Base-by-base conservation (phyloP, 2,329 filamentous ascomycete species). In the Pseudogymnoascus destructans region DNA sequence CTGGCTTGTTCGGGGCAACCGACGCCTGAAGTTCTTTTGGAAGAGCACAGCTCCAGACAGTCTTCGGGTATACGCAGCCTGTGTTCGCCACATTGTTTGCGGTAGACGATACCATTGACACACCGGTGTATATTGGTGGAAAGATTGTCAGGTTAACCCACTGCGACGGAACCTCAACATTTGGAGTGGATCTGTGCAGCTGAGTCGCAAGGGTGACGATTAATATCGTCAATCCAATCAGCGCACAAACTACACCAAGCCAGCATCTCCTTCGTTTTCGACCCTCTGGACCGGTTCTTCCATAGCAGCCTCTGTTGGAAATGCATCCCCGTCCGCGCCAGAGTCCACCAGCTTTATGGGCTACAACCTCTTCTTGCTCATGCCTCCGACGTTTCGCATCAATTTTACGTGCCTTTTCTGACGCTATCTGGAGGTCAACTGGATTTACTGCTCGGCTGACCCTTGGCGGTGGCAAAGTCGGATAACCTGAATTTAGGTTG, bases 71-170 rank as follows among this genome's bases (percentile, higher is more conserved):
- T 3, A 91, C 82, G 64, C 91, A 97, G 5, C 79, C 81, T 19
- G 80, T 80, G 58, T 81, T 78, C n/a, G 80, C 73, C 1, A 78
- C 73, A 0, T 79, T 78, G 55, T 86, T 82, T 64, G 87, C 80
- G 0, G 89, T 82, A 4, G 85, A 86, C 13, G 87, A 80, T 13
- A 96, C 79, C 0, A 89, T 95, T 61, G 88, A 78, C 15, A 92
- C 78, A 0, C 91, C 92, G 0, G 87, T 92, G 1, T 88, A 89
- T 66, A 96, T 88, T 0, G 90, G 86, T 15, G 91, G 91, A 64
- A 88, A 95, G 56, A 84, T 83, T 1, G 91, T 95, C 61, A 95
- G 70, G 67, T 95, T 95, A 59, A 95, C 76, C 86, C 89, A 96
- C 55, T 78, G 73, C 1, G 78, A 77, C 63, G 78, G 69, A 1